Conservation (phyloP, 2,329 filamentous ascomycete genomes). For the Phoma sp. region DNA sequence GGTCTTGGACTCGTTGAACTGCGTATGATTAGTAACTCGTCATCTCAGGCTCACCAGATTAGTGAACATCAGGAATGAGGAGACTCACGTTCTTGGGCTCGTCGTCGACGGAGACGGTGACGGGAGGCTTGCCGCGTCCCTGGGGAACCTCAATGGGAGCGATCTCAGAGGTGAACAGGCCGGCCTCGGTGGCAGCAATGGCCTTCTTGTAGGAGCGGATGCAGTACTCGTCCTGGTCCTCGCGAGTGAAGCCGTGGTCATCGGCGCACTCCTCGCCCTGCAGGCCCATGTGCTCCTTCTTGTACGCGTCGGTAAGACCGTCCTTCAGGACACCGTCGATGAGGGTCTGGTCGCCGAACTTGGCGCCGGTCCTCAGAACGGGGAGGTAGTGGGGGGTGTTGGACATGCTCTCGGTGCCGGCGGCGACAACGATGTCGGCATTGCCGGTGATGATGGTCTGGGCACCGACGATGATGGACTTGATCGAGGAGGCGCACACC, state of each 20-base stretch:
- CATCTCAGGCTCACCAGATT: background rate
- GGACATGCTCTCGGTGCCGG: conserved; percentile 98
- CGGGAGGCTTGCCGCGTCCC: conserved; percentile 85
- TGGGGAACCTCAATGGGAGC: conserved; percentile 86
- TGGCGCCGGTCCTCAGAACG: conserved; percentile 82
- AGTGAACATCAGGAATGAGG: background rate
- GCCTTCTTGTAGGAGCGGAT: conserved; percentile 95
- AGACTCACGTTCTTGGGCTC: conserved; percentile 84
- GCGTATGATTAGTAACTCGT: conserved; percentile 6
- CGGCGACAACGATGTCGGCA: conserved; percentile 90
- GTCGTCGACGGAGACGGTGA: conserved; percentile 84
- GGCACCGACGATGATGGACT: conserved; percentile 91
- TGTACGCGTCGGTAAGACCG: conserved; percentile 92
- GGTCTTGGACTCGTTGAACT: conserved; percentile 62
- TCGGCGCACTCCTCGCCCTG: conserved; percentile 89
- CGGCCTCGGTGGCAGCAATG: conserved; percentile 81
- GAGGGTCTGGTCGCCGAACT: conserved; percentile 90
- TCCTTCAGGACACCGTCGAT: conserved; percentile 94
- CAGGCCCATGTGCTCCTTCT: conserved; percentile 96
- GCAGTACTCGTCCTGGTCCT: conserved; percentile 93
- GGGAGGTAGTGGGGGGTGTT: conserved; percentile 96
- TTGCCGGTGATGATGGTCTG: conserved; percentile 98
- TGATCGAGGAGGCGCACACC: conserved; percentile 94
- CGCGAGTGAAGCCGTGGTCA: conserved; percentile 81
- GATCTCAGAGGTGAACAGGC: conserved; percentile 86